A percentile compares a stretch with the other conserved stretches of the same genome.
These are phyloP conservation scores for Rugonectria rugulosa DNA, from an alignment of 2,329 filamentous ascomycete species.

Conservation along the genomic window DNA sequence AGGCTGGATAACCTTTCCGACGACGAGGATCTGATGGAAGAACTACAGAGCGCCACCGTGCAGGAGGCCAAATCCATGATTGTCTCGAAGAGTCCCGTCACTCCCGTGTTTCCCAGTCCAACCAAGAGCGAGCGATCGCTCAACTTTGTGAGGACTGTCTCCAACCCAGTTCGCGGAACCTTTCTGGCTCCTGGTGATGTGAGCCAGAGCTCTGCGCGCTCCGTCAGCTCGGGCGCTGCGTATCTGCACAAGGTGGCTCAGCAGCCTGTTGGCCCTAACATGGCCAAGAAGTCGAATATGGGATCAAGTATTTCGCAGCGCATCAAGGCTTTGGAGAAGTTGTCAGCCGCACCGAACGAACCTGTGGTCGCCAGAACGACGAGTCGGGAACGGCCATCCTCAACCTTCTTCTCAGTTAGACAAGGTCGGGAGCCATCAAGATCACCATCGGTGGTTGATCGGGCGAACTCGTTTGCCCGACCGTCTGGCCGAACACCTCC, in stretches of 20 bases:
- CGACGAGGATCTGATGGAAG: conserved; percentile 86
- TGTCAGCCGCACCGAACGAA: conserved; percentile 57
- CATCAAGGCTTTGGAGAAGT: conserved; percentile 90
- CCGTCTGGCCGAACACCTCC: conserved; percentile 42
- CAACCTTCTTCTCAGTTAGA: conserved; percentile 67
- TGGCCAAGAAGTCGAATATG: conserved; percentile 75
- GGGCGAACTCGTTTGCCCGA: conserved; percentile 50
- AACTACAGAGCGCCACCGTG: conserved; percentile 81
- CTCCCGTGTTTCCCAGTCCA: conserved; percentile 62
- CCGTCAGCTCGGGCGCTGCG: conserved; percentile 64
- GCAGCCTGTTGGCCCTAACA: conserved; percentile 56
- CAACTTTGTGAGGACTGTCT: conserved; percentile 56
- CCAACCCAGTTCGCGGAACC: conserved; percentile 54
- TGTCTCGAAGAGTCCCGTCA: conserved; percentile 84
- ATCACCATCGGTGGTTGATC: conserved; percentile 55
- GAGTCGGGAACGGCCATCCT: conserved; percentile 53
- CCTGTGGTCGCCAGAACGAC: conserved; percentile 15
- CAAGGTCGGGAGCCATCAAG: conserved; percentile 54
- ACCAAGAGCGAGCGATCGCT: conserved; percentile 38
- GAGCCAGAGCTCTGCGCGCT: conserved; percentile 56
- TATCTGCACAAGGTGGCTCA: conserved; percentile 63
- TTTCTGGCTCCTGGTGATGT: conserved; percentile 56
- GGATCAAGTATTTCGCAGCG: conserved; percentile 92
- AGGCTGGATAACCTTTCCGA: conserved; percentile 62
- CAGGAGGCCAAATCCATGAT: conserved; percentile 83